Base-by-base conservation (phyloP, 352 stramenopile species). In the Blastocystis hominis region DNA sequence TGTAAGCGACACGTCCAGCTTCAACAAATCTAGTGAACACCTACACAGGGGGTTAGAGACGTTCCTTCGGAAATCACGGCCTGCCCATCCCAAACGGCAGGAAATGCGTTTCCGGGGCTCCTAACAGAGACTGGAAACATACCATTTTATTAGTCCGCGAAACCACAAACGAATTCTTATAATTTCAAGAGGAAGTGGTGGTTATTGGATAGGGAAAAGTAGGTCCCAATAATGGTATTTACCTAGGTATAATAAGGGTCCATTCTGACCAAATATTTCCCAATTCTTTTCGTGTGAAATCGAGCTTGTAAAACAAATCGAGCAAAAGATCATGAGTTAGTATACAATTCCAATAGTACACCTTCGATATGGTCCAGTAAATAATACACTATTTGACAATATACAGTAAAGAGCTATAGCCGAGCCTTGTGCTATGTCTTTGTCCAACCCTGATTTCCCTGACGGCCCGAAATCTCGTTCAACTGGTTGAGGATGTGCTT, bases 21-120 rank as follows among this genome's bases (percentile, higher is more conserved):
- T 98, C 95, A 90, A 99, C 96, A 92, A 98, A 99, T 92, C 96
- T 94, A 91, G 93, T 97, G 92, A 99, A 99, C 59, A 84, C 72
- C 72, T 84, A 66, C 17, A 46, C 44, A 53, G 38, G 2, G 50
- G 55, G 36, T 84, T 55, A 84, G 72, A 24, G 15, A 20, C 7
- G 20, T 68, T 13, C 13, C 15, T 40, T 53, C 30, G 30, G 7
- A 42, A 64, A 84, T 46, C 20, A 13, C 44, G 4, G 1, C n/a
- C 40, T 56, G 10, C 13, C 24, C 53, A 13, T 3, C 46, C 30
- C 70, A 24, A 54, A 36, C 55, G 40, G 4, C 42, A 40, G 24
- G 40, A 17, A 38, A 38, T 15, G 10, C 17, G 2, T 1, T 42
- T 17, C 20, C 3, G 7, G n/a, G 44, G 13, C 47, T 54, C 55